phyloP scores from a whole-genome alignment of 371 early-diverging fungal genomes.

The Entomophthora muscae region DNA sequence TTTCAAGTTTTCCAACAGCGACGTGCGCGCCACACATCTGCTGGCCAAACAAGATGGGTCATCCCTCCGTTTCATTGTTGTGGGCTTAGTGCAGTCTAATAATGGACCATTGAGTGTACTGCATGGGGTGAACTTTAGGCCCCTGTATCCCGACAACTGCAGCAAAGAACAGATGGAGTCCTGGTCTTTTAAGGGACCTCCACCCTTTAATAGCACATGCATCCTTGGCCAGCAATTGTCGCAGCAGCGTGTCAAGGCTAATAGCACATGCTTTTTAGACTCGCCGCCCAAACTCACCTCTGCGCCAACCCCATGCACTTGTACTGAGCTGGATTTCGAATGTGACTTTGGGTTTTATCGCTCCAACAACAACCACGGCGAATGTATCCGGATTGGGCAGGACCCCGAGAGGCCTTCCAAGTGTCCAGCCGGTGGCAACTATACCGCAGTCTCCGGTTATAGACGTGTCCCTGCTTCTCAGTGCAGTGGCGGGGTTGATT shows the following conservation, averaged over 20 bases:
- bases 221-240: conserved; percentile 32
- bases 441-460: conserved; percentile 52
- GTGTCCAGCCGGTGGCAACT: conserved; percentile 31
- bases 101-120: neutral
- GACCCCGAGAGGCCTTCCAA: conserved; percentile 44
- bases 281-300: neutral
- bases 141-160: neutral
- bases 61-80: conserved; percentile 31
- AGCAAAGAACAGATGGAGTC: neutral
- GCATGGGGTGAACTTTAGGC: neutral
- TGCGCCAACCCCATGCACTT: conserved; percentile 31
- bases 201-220: conserved; percentile 18
- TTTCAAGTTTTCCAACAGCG: conserved; percentile 21
- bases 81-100: neutral
- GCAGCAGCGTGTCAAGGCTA: conserved; percentile 65
- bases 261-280: conserved; percentile 32
- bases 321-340: conserved; percentile 55
- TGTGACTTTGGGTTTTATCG: conserved; percentile 67
- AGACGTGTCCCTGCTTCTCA: conserved; percentile 29
- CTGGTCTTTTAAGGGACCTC: neutral
- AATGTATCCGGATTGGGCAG: conserved; percentile 38
- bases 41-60: conserved; percentile 37
- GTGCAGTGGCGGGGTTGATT: conserved; percentile 45
- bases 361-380: conserved; percentile 24
- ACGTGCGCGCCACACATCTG: conserved; percentile 26